Evolutionary conservation across 176 grass and related monocot species (phyloP).

Genomic region (Avena sativa): DNA sequence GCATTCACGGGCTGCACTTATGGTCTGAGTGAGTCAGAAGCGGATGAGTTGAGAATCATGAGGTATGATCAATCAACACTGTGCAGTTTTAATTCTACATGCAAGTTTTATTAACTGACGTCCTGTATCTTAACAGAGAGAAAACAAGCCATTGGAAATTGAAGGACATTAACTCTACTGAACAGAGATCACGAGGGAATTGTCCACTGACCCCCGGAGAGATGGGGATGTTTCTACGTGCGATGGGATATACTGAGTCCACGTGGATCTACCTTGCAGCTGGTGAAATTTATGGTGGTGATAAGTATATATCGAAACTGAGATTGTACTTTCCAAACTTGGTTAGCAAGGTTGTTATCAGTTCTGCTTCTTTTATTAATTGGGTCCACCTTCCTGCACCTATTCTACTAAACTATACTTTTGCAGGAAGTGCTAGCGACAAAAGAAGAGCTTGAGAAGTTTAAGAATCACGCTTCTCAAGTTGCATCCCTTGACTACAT

Average conservation of each 20-base stretch:
- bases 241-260: conserved; percentile 77
- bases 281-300: conserved; percentile 95
- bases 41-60: conserved; percentile 78
- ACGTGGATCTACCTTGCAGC: conserved; percentile 95
- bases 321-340: conserved; percentile 84
- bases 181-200: conserved; percentile 79
- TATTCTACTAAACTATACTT: conserved; percentile 29
- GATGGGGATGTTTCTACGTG: conserved; percentile 79
- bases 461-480: conserved; percentile 79
- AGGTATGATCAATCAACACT: conserved; percentile 46
- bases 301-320: conserved; percentile 81
- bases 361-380: conserved; percentile 27
- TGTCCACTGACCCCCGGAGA: conserved; percentile 89
- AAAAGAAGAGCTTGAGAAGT: conserved; percentile 70
- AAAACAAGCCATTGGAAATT: conserved; percentile 95
- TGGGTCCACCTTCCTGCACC: neutral
- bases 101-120: conserved; percentile 27
- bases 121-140: conserved; percentile 58
- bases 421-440: conserved; percentile 73
- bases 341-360: conserved; percentile 79
- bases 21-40: conserved; percentile 71
- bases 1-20: conserved; percentile 91
- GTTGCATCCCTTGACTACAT: conserved; percentile 92
- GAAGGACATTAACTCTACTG: conserved; percentile 88
- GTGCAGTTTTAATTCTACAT: conserved; percentile 21